phyloP scores from a whole-genome alignment of 768 basidiomycete species.

The Paxillus ammoniavirescens region DNA sequence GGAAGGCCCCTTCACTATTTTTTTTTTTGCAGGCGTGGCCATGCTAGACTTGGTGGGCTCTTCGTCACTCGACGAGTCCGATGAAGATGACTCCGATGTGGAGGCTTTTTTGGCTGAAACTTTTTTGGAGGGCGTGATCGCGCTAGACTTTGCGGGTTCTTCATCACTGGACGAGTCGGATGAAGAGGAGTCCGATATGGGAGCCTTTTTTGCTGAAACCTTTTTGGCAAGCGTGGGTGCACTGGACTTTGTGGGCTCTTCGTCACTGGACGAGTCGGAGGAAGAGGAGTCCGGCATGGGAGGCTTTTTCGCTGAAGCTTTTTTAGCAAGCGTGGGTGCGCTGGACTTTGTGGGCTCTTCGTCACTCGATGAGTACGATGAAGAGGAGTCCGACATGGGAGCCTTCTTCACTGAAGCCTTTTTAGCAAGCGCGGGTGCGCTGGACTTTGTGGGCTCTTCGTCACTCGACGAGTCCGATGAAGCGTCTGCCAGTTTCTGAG shows the following conservation, averaged over 20 bases:
- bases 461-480: constrained; percentile 20
- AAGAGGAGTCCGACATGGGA: too few relatives aligned
- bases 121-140: neutral
- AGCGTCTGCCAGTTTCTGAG: constrained; percentile 18
- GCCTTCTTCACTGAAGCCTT: too few relatives aligned
- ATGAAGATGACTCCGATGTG: neutral
- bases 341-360: constrained; percentile 5
- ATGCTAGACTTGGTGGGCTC: too few relatives aligned
- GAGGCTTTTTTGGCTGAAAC: neutral
- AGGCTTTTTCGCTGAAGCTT: neutral
- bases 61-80: constrained; percentile 5
- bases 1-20: too few relatives aligned
- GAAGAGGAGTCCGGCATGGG: neutral
- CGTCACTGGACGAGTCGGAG: constrained; percentile 5
- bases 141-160: neutral
- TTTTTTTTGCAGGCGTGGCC: too few relatives aligned
- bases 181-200: too few relatives aligned
- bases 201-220: too few relatives aligned
- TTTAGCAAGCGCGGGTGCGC: too few relatives aligned
- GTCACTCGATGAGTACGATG: neutral
- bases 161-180: neutral
- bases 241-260: too few relatives aligned
- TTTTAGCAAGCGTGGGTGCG: neutral
- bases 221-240: too few relatives aligned
- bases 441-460: too few relatives aligned